Percentiles rank a stretch among this genome's conserved stretches.
Evolutionary conservation across 306 rosid species (phyloP).

Genomic region (Gillenia trifoliata): DNA sequence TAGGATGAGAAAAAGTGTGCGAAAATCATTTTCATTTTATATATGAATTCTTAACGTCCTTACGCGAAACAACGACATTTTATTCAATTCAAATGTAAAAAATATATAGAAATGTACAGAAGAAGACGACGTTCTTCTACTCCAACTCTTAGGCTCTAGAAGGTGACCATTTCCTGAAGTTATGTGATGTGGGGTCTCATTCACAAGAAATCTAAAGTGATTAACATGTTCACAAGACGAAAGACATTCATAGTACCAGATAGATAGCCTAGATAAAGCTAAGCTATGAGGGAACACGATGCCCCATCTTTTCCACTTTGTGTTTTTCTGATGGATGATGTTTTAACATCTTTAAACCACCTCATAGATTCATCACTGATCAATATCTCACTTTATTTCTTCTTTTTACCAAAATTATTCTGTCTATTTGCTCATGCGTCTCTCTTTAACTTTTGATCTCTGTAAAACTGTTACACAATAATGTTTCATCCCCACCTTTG

Average conservation of each 20-base stretch:
- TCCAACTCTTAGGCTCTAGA: background rate
- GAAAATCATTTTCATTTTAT: too few relatives aligned
- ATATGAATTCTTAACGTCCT: background rate
- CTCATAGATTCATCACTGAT: constrained; percentile 27
- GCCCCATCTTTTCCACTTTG: constrained; percentile 47
- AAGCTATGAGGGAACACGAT: constrained; percentile 50
- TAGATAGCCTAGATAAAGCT: constrained; percentile 21
- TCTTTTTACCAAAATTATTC: constrained; percentile 32
- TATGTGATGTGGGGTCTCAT: constrained; percentile 19
- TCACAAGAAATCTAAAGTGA: constrained; percentile 43
- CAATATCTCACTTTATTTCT: constrained; percentile 18
- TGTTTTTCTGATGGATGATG: constrained; percentile 42
- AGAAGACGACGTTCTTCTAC: background rate
- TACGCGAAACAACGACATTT: background rate
- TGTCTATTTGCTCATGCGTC: constrained; percentile 39
- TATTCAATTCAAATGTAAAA: background rate
- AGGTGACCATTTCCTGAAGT: background rate
- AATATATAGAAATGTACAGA: too few relatives aligned
- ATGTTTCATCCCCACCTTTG: constrained; percentile 2
- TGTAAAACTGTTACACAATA: constrained; percentile 15
- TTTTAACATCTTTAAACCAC: constrained; percentile 45
- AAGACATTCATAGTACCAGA: constrained; percentile 44
- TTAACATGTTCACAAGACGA: constrained; percentile 36
- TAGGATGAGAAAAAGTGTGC: too few relatives aligned
- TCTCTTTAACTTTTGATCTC: constrained; percentile 26